Evolutionary conservation across 306 rosid species (phyloP).

Genomic region (Cucumis sativus): Cucumber_9930_V3 NC_026660.2:17702001-17702500

Average conservation of each 20-base stretch:
- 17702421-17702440: too few species aligned
- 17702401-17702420: neutral
- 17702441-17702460: too few species aligned
- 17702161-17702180: slow-evolving; percentile 62
- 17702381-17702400: too few species aligned
- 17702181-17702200: slow-evolving; percentile 63
- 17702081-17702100: neutral
- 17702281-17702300: slow-evolving; percentile 78
- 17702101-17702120: neutral
- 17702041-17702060: too few species aligned
- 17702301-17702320: slow-evolving; percentile 61
- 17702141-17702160: slow-evolving; percentile 36
- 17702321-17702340: slow-evolving; percentile 65
- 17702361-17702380: neutral
- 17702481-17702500: neutral
- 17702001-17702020: too few species aligned
- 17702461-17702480: neutral
- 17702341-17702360: slow-evolving; percentile 29
- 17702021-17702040: too few species aligned
- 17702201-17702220: slow-evolving; percentile 82
- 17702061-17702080: too few species aligned
- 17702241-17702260: slow-evolving; percentile 44
- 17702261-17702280: slow-evolving; percentile 54
- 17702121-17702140: slow-evolving; percentile 11
- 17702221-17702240: slow-evolving; percentile 83